Evolutionary conservation across 176 grass and related monocot species (phyloP).

Genomic region (Miscanthus lutarioriparius): DNA sequence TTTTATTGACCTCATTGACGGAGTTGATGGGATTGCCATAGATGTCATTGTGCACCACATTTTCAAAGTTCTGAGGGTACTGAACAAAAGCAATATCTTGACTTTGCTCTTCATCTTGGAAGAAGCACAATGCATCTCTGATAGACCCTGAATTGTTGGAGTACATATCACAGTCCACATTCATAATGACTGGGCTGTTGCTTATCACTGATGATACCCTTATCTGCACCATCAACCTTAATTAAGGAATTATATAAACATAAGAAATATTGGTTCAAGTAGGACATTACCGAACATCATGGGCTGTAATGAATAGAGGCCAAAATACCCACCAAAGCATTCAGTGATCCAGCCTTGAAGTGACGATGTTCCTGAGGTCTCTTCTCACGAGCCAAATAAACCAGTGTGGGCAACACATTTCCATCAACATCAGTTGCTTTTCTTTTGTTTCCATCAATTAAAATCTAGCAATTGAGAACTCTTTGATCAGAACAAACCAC

Average conservation of each 20-base stretch:
- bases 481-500: conserved; percentile 27
- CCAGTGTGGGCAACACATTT: conserved; percentile 55
- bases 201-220: conserved; percentile 75
- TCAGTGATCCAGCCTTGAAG: conserved; percentile 88
- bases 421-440: conserved; percentile 48
- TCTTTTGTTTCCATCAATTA: conserved; percentile 52
- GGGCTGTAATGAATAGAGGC: neutral
- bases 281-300: neutral
- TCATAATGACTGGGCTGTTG: conserved; percentile 69
- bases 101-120: conserved; percentile 67
- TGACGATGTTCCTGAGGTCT: conserved; percentile 57
- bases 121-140: conserved; percentile 71
- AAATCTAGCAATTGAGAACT: conserved; percentile 45
- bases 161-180: conserved; percentile 85
- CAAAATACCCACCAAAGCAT: conserved; percentile 53
- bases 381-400: conserved; percentile 79
- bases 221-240: conserved; percentile 49
- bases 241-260: conserved; percentile 21
- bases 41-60: conserved; percentile 57
- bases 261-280: conserved; percentile 10
- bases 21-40: conserved; percentile 59
- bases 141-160: conserved; percentile 68
- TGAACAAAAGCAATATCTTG: conserved; percentile 71
- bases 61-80: conserved; percentile 65
- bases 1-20: conserved; percentile 39